Percentiles rank a stretch among this genome's conserved stretches.
These are phyloP conservation scores for Hirsutella thompsonii DNA, from an alignment of 2,329 filamentous ascomycete species.

Conservation along the genomic window DNA sequence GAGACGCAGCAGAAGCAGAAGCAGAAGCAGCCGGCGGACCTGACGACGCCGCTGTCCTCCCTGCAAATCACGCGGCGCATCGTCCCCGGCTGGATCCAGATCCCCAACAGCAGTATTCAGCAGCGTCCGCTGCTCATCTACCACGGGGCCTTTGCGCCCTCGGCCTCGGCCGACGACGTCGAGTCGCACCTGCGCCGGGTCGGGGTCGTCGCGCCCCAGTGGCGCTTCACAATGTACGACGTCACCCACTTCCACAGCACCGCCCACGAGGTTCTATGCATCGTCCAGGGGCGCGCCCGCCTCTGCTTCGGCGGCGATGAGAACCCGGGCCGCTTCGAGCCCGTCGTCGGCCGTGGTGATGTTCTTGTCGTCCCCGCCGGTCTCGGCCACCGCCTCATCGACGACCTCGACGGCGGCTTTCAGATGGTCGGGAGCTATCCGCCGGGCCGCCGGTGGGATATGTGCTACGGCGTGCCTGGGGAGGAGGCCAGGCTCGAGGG, in stretches of 20 bases:
- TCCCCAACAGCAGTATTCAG: conserved; percentile 54
- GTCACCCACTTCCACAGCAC: conserved; percentile 56
- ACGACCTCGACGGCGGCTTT: conserved; percentile 41
- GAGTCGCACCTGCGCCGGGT: conserved; percentile 40
- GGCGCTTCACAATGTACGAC: conserved; percentile 57
- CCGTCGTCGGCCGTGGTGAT: conserved; percentile 43
- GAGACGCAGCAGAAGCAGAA: too few species aligned
- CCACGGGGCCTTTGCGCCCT: conserved; percentile 39
- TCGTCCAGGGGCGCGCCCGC: conserved; percentile 42
- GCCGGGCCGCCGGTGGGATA: conserved; percentile 46
- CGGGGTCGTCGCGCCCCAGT: conserved; percentile 47
- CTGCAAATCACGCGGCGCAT: conserved; percentile 43
- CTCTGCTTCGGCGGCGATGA: conserved; percentile 55
- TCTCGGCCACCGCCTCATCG: conserved; percentile 46
- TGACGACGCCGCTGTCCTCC: conserved; percentile 21
- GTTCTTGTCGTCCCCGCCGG: conserved; percentile 54
- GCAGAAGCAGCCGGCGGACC: not conserved
- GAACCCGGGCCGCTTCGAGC: conserved; percentile 28
- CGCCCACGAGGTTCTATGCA: conserved; percentile 52
- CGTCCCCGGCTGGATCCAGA: conserved; percentile 41
- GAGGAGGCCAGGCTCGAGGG: not conserved
- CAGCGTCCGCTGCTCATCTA: conserved; percentile 54
- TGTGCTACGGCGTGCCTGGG: conserved; percentile 21
- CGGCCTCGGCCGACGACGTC: conserved; percentile 32
- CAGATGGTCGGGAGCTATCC: conserved; percentile 59